These are phyloP conservation scores for Kodamaea hsintzibuensis DNA, from an alignment of 805 yeast genomes.

Conservation along the genomic window DNA sequence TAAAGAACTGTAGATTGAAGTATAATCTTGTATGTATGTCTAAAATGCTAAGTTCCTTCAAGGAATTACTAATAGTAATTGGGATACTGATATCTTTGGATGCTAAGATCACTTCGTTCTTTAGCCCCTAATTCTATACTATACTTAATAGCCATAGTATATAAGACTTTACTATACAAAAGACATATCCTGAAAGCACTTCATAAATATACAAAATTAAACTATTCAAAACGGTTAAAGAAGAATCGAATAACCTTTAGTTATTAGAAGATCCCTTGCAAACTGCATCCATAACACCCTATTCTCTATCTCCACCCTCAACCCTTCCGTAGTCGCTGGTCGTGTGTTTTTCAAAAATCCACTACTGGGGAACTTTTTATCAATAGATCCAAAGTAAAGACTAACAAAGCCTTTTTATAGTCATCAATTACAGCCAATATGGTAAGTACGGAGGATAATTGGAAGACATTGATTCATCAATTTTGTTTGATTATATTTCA, in stretches of 20 bases:
- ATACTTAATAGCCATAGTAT: too few species aligned
- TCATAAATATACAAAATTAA: too few species aligned
- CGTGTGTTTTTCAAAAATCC: not conserved
- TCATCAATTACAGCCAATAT: not conserved
- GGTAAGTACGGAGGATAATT: not conserved
- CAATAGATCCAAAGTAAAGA: not conserved
- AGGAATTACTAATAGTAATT: too few species aligned
- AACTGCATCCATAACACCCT: not conserved
- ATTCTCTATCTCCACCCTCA: not conserved
- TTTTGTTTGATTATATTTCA: not conserved
- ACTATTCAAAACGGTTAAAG: too few species aligned
- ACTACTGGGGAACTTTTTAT: not conserved
- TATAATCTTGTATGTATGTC: too few species aligned
- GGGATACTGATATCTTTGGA: too few species aligned
- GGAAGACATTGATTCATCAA: not conserved
- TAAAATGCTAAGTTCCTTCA: too few species aligned
- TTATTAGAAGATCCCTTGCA: not conserved
- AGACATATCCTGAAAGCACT: too few species aligned
- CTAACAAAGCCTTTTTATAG: not conserved
- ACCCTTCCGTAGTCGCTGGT: not conserved
- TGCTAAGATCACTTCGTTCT: too few species aligned
- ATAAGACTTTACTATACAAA: too few species aligned
- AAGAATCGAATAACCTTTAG: not conserved
- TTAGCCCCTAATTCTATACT: too few species aligned
- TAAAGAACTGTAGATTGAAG: too few species aligned